phyloP scores from a whole-genome alignment of 2,329 filamentous ascomycete species.

The Chaetomiaceae sp. region DNA sequence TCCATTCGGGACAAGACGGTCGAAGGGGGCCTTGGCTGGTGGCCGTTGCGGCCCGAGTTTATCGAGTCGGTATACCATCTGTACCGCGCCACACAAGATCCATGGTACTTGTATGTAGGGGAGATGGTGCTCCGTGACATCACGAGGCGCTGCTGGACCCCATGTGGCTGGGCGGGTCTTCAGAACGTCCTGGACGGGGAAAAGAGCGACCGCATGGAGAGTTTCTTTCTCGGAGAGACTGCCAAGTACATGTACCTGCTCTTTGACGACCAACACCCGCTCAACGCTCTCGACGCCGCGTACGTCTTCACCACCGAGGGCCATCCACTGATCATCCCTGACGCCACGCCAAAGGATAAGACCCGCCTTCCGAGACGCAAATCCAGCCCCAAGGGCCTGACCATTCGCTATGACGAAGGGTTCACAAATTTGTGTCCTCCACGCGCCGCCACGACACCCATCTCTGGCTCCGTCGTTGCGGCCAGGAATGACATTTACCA shows the following conservation, averaged over 20 bases:
- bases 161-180: slow-evolving; percentile 89
- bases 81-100: slow-evolving; percentile 89
- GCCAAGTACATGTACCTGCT: slow-evolving; percentile 92
- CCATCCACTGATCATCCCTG: slow-evolving; percentile 82
- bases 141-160: slow-evolving; percentile 78
- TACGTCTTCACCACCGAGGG: slow-evolving; percentile 96
- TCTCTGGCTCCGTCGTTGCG: slow-evolving; percentile 75
- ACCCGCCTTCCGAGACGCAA: neutral
- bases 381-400: slow-evolving; percentile 17
- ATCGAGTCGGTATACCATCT: slow-evolving; percentile 95
- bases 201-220: slow-evolving; percentile 93
- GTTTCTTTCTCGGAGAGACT: slow-evolving; percentile 95
- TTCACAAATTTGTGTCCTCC: slow-evolving; percentile 63
- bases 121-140: slow-evolving; percentile 94
- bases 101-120: slow-evolving; percentile 92
- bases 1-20: slow-evolving; percentile 78
- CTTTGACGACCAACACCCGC: slow-evolving; percentile 77
- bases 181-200: slow-evolving; percentile 79
- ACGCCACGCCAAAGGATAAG: slow-evolving; percentile 31
- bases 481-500: slow-evolving; percentile 80
- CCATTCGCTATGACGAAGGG: slow-evolving; percentile 35
- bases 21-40: slow-evolving; percentile 86
- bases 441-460: slow-evolving; percentile 52
- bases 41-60: slow-evolving; percentile 92
- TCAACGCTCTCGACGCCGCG: slow-evolving; percentile 80